phyloP scores from a whole-genome alignment of 306 rosid genomes.

The Delonix regia region DNA sequence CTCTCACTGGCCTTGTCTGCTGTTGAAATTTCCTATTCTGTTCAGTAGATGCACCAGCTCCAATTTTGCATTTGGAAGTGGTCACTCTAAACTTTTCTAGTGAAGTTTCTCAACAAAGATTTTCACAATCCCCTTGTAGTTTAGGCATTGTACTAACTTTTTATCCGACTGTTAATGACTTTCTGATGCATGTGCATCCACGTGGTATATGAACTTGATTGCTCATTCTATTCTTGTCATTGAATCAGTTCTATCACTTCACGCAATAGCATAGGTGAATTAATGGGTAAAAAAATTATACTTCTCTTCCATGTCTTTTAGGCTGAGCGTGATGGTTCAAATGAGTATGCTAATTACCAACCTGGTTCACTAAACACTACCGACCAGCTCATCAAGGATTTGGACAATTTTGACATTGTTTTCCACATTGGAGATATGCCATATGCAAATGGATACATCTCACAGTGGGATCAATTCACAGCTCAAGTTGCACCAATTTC shows the following conservation, averaged over 20 bases:
- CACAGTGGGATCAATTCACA: conserved; percentile 96
- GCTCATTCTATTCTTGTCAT: not conserved
- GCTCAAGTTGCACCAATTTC: conserved; percentile 88
- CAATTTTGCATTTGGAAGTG: not conserved
- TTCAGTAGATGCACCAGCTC: not conserved
- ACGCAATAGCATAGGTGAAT: conserved; percentile 5
- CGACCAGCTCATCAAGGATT: conserved; percentile 69
- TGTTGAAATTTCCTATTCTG: not conserved
- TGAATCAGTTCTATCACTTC: not conserved
- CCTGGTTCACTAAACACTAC: conserved; percentile 85
- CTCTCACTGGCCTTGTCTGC: not conserved
- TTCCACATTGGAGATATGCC: conserved; percentile 88
- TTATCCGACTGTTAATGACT: not conserved
- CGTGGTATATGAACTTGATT: not conserved
- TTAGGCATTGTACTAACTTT: not conserved
- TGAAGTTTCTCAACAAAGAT: not conserved
- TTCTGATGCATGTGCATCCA: not conserved
- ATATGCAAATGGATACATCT: conserved; percentile 84
- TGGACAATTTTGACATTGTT: conserved; percentile 63
- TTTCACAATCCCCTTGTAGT: not conserved
- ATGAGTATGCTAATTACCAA: conserved; percentile 77
- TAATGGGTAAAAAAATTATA: not conserved
- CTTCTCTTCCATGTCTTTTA: conserved; percentile 28
- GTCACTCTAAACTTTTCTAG: not conserved
- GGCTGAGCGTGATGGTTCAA: conserved; percentile 94